Conservation (phyloP, 176 grass and related monocot genomes). For the Aegilops speltoides region DNA sequence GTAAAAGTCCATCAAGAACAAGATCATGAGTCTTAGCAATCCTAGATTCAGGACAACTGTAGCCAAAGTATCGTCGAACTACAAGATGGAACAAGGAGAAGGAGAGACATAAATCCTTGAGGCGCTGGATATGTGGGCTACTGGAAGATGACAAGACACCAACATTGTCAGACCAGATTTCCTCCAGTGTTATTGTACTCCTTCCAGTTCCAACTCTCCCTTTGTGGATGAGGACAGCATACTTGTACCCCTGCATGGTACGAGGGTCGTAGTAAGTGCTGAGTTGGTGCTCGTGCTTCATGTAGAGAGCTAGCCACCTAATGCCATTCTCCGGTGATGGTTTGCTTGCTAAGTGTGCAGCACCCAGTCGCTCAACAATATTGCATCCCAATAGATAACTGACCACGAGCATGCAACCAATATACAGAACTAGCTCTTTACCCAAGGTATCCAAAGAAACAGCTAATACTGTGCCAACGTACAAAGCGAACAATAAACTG, state of each 20-base stretch:
- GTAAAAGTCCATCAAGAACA: neutral
- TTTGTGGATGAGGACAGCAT: neutral
- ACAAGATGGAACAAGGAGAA: neutral
- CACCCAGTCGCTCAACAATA: rapidly evolving
- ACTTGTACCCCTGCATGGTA: neutral
- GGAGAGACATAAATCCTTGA: neutral
- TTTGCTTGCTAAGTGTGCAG: neutral
- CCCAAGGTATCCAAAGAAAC: neutral
- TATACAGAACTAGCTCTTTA: too few species aligned
- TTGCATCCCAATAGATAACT: neutral
- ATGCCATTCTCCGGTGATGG: neutral
- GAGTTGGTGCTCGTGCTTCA: neutral
- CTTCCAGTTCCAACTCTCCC: rapidly evolving
- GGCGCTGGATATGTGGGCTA: neutral
- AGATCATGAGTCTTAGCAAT: neutral
- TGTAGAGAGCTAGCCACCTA: neutral
- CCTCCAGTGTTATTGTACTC: neutral
- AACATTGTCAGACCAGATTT: neutral
- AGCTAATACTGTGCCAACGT: neutral
- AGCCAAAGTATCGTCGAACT: neutral
- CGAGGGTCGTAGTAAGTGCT: neutral
- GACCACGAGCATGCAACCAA: too few species aligned
- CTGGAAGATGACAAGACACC: neutral
- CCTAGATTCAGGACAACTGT: neutral
- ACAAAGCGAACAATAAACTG: neutral